These are phyloP conservation scores for Boletus rufocinnamomeus DNA, from an alignment of 768 basidiomycete genomes.

Conservation along the genomic window DNA sequence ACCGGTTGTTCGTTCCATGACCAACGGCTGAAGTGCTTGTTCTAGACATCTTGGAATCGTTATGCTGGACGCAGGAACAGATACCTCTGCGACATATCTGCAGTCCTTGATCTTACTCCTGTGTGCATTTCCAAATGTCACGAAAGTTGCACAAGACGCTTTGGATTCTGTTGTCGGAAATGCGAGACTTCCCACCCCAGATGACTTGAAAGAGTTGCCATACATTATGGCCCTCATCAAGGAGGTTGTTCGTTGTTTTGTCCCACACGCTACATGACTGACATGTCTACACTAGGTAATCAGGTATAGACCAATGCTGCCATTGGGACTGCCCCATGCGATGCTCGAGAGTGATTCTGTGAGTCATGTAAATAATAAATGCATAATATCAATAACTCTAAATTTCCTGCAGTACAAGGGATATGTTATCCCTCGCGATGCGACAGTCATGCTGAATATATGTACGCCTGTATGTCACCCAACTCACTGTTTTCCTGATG, in stretches of 20 bases:
- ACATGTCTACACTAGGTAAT: background rate
- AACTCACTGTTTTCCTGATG: background rate
- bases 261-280: background rate
- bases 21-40: no score
- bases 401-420: background rate
- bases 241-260: background rate
- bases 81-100: slow-evolving; percentile 8
- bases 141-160: background rate
- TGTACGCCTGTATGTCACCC: background rate
- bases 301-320: slow-evolving; percentile 7
- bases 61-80: slow-evolving; percentile 8
- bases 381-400: background rate
- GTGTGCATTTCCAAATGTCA: slow-evolving; percentile 7
- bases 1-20: background rate
- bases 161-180: slow-evolving; percentile 9
- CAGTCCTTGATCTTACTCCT: slow-evolving; percentile 6
- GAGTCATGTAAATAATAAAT: background rate
- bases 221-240: slow-evolving; percentile 6
- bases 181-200: slow-evolving; percentile 2
- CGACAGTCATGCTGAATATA: slow-evolving; percentile 5
- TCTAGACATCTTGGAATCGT: slow-evolving; percentile 3
- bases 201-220: slow-evolving; percentile 6
- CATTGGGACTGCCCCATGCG: slow-evolving; percentile 8
- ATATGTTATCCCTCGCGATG: slow-evolving; percentile 2
- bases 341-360: slow-evolving; percentile 1